These are phyloP conservation scores for Arthrinium puccinioides DNA, from an alignment of 2,329 filamentous ascomycete genomes.

Conservation along the genomic window DNA sequence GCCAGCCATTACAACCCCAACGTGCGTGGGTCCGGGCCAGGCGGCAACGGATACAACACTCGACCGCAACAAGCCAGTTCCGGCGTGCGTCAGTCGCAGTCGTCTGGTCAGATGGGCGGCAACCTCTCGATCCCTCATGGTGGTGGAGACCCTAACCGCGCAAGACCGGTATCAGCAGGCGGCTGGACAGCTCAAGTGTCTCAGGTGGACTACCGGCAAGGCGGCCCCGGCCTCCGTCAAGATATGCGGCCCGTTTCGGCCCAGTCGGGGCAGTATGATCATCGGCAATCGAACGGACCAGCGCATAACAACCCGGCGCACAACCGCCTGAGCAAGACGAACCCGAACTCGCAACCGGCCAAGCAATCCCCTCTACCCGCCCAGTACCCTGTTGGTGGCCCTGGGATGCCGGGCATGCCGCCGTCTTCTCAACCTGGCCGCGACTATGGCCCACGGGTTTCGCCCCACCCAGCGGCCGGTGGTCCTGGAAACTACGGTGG, in stretches of 20 bases:
- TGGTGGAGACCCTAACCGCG: slow-evolving; percentile 30
- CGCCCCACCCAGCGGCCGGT: slow-evolving; percentile 22
- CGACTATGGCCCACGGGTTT: slow-evolving; percentile 31
- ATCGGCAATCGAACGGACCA: slow-evolving; percentile 17
- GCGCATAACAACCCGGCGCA: slow-evolving; percentile 23
- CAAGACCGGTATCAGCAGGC: slow-evolving; percentile 33
- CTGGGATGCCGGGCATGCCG: slow-evolving; percentile 14
- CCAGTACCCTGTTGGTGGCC: slow-evolving; percentile 17
- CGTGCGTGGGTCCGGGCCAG: slow-evolving; percentile 40
- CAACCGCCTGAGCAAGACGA: slow-evolving; percentile 31
- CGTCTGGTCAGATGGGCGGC: slow-evolving; percentile 22
- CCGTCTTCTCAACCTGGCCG: slow-evolving; percentile 20
- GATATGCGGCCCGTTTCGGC: no score
- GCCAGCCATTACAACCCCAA: slow-evolving; percentile 35
- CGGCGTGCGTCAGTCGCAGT: slow-evolving; percentile 34
- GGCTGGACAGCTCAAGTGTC: slow-evolving; percentile 36
- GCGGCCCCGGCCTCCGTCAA: no score
- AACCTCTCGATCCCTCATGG: slow-evolving; percentile 36
- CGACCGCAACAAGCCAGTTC: slow-evolving; percentile 32
- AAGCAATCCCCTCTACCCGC: no score
- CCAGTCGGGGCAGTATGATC: slow-evolving; percentile 1
- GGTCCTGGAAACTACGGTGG: slow-evolving; percentile 18
- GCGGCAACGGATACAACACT: slow-evolving; percentile 48
- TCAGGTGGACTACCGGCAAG: slow-evolving; percentile 26
- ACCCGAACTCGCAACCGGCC: slow-evolving; percentile 17